Evolutionary conservation across 1,139 yeast genomes (phyloP).

Genomic region (Protomyces lactucae-debilis): DNA sequence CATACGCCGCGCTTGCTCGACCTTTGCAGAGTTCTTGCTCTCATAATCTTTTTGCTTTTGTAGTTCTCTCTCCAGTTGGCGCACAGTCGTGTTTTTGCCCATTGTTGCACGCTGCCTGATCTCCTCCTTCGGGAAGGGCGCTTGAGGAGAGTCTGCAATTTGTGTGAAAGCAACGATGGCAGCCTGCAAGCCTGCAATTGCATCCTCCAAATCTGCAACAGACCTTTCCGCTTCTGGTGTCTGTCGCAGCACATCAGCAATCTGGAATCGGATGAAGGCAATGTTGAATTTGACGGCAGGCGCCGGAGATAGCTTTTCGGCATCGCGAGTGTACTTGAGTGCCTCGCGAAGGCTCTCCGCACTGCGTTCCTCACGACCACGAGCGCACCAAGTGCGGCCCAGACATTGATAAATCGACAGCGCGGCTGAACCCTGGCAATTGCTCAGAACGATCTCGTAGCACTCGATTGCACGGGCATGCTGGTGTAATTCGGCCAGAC

Average conservation of each 20-base stretch:
- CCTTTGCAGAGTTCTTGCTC: slow-evolving; percentile 35
- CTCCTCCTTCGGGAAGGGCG: slow-evolving; percentile 75
- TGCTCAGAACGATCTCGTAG: slow-evolving; percentile 21
- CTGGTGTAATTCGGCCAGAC: slow-evolving; percentile 74
- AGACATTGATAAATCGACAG: slow-evolving; percentile 56
- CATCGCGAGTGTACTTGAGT: slow-evolving; percentile 52
- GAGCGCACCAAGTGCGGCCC: slow-evolving; percentile 85
- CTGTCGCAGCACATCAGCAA: slow-evolving; percentile 76
- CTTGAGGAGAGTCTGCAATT: slow-evolving; percentile 54
- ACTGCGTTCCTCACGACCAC: slow-evolving; percentile 69
- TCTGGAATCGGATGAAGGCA: slow-evolving; percentile 78
- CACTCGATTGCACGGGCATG: slow-evolving; percentile 76
- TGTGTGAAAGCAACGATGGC: slow-evolving; percentile 61
- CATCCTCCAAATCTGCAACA: slow-evolving; percentile 55
- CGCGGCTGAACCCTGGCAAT: slow-evolving; percentile 63
- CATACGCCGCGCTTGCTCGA: slow-evolving; percentile 25
- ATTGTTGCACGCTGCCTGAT: slow-evolving; percentile 77
- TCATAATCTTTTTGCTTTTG: slow-evolving; percentile 71
- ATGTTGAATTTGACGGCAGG: slow-evolving; percentile 65
- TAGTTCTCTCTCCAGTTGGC: slow-evolving; percentile 63
- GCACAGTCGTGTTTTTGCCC: slow-evolving; percentile 71
- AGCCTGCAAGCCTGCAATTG: slow-evolving; percentile 54
- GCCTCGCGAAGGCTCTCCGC: slow-evolving; percentile 57
- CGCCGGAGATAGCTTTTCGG: slow-evolving; percentile 36
- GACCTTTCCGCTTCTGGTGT: slow-evolving; percentile 57